Conservation (phyloP, 2,329 filamentous ascomycete genomes). For the Neoscytalidium dimidiatum region DNA sequence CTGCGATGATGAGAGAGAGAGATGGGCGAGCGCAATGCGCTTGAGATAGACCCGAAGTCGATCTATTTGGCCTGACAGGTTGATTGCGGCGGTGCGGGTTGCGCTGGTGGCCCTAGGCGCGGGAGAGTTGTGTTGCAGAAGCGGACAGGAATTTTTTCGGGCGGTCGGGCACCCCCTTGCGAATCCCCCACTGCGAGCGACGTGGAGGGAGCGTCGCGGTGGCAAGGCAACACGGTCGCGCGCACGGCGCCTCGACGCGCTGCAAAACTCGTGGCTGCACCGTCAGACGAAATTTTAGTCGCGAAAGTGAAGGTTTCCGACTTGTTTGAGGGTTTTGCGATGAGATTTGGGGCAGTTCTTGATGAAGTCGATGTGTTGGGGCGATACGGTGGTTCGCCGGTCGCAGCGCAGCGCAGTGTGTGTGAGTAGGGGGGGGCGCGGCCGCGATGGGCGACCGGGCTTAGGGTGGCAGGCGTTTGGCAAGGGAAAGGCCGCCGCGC, state of each 20-base stretch:
- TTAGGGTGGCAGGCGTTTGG: conserved; percentile 11
- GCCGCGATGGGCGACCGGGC: neutral
- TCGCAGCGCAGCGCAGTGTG: conserved; percentile 8
- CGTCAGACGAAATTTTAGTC: neutral
- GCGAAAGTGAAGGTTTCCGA: conserved; percentile 5
- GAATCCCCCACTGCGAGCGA: conserved; percentile 18
- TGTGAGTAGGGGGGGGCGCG: conserved; percentile 9
- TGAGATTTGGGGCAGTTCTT: conserved; percentile 14
- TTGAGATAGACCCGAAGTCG: neutral
- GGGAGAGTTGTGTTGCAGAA: neutral
- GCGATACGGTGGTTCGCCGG: conserved; percentile 18
- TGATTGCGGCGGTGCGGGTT: neutral
- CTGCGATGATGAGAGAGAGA: neutral
- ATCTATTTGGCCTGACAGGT: neutral
- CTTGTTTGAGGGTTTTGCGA: conserved; percentile 15
- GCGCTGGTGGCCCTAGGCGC: conserved; percentile 10
- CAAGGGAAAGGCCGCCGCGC: neutral
- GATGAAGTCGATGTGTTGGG: conserved; percentile 19
- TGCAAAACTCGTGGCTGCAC: neutral
- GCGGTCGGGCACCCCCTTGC: conserved; percentile 12
- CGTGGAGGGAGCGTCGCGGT: conserved; percentile 5
- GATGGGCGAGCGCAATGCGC: neutral
- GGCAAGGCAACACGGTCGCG: conserved; percentile 8
- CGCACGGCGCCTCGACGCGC: conserved; percentile 13
- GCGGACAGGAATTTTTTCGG: conserved; percentile 8